These are phyloP conservation scores for Mycena crocata DNA, from an alignment of 768 basidiomycete genomes.

Conservation along the genomic window DNA sequence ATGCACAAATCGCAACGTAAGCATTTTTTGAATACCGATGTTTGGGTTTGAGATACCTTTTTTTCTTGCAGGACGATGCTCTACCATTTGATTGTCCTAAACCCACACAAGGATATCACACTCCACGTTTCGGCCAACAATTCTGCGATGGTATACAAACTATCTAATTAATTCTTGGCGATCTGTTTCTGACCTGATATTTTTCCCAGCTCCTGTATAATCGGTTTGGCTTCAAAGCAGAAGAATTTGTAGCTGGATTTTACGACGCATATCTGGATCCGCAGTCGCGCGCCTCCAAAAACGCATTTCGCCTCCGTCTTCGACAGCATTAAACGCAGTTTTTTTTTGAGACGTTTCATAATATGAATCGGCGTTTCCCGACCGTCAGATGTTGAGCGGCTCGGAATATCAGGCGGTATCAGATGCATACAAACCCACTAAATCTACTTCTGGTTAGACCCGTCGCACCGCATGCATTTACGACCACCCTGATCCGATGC, in stretches of 20 bases:
- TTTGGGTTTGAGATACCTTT: constrained; percentile 8
- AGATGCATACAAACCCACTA: neutral
- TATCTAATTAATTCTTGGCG: neutral
- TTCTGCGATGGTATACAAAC: constrained; percentile 72
- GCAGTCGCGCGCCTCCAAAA: constrained; percentile 78
- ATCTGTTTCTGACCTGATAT: constrained; percentile 6
- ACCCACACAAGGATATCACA: constrained; percentile 82
- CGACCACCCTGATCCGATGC: constrained; percentile 9
- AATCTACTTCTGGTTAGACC: constrained; percentile 29
- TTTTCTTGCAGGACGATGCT: constrained; percentile 70
- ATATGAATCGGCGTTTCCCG: neutral
- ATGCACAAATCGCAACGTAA: constrained; percentile 82
- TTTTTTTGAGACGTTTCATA: neutral
- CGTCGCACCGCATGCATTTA: neutral
- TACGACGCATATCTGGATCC: constrained; percentile 84
- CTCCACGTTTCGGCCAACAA: constrained; percentile 87
- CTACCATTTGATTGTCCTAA: constrained; percentile 77
- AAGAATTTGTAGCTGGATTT: constrained; percentile 85
- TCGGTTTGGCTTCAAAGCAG: constrained; percentile 88
- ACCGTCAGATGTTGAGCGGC: neutral
- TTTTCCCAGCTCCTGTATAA: constrained; percentile 77
- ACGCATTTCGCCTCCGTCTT: constrained; percentile 82
- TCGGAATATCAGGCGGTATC: constrained; percentile 8
- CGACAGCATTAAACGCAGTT: constrained; percentile 54
- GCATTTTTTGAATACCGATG: constrained; percentile 12